A percentile compares a stretch with the other conserved stretches of the same genome.
Conservation (phyloP, 805 yeast genomes). For the Hyphopichia homilentoma region DNA sequence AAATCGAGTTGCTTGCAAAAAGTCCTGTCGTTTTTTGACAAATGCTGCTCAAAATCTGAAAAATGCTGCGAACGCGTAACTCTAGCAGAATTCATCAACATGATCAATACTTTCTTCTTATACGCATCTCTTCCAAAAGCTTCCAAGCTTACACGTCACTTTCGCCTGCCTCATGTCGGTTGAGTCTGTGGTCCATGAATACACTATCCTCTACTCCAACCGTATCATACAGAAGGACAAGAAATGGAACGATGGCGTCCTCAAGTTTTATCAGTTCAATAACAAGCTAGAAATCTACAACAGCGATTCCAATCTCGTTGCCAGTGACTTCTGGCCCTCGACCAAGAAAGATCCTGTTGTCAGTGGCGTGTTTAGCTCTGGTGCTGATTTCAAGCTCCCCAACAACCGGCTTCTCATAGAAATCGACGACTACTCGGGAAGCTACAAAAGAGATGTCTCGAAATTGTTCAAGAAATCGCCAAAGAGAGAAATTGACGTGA, state of each 20-base stretch:
- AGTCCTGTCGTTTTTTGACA: too few species aligned
- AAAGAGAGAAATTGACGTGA: background rate
- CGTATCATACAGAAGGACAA: slow-evolving; percentile 45
- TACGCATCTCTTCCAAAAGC: too few species aligned
- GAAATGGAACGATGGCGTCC: slow-evolving; percentile 50
- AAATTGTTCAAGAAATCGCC: slow-evolving; percentile 10
- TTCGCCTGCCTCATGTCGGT: too few species aligned
- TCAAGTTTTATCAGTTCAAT: slow-evolving; percentile 45
- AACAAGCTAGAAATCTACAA: slow-evolving; percentile 43
- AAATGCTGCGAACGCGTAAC: too few species aligned
- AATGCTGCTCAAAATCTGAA: too few species aligned
- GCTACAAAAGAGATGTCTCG: slow-evolving; percentile 36
- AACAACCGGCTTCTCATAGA: slow-evolving; percentile 25
- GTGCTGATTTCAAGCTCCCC: slow-evolving; percentile 22
- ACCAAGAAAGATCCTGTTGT: slow-evolving; percentile 14
- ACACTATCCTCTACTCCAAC: slow-evolving; percentile 42
- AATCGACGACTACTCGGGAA: slow-evolving; percentile 25
- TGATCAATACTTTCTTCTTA: too few species aligned
- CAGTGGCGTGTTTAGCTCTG: slow-evolving; percentile 13
- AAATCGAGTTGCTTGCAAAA: too few species aligned
- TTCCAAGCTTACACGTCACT: too few species aligned
- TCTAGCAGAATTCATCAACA: too few species aligned
- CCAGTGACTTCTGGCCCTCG: slow-evolving; percentile 30
- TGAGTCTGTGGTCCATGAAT: slow-evolving; percentile 48
- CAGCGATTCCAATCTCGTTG: slow-evolving; percentile 30